These are phyloP conservation scores for Kuraishia hungarica DNA, from an alignment of 805 yeast genomes.

Conservation along the genomic window DNA sequence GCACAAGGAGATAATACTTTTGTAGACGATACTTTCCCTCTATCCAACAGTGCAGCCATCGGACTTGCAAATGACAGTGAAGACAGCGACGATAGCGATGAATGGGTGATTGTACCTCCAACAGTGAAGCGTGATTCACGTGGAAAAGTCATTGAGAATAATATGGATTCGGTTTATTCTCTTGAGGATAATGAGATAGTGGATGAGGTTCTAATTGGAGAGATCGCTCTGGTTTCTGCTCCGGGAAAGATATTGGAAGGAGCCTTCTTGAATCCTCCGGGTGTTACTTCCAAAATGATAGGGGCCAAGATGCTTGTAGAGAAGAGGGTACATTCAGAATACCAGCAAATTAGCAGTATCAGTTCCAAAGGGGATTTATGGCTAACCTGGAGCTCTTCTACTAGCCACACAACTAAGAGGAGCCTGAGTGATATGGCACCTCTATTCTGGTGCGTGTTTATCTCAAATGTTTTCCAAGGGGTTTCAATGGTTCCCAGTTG, in stretches of 20 bases:
- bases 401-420: not conserved
- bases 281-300: not conserved
- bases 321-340: too few relatives aligned
- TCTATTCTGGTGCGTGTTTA: slow-evolving; percentile 1
- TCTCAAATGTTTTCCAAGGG: not conserved
- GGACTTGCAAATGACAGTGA: not conserved
- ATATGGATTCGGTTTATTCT: not conserved
- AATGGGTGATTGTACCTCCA: slow-evolving; percentile 2
- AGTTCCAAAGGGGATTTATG: not conserved
- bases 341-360: too few relatives aligned
- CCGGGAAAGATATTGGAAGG: not conserved
- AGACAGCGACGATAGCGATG: not conserved
- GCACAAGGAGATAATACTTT: not conserved
- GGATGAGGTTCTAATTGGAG: slow-evolving; percentile 1
- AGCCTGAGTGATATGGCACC: not conserved
- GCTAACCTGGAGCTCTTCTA: not conserved
- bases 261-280: not conserved
- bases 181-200: not conserved
- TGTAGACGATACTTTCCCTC: not conserved
- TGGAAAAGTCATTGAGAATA: not conserved
- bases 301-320: not conserved
- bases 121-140: not conserved
- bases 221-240: not conserved
- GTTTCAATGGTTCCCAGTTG: not conserved
- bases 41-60: not conserved